Conservation (phyloP, 495 filamentous ascomycete genomes). For the Articulospora tetracladia region DNA sequence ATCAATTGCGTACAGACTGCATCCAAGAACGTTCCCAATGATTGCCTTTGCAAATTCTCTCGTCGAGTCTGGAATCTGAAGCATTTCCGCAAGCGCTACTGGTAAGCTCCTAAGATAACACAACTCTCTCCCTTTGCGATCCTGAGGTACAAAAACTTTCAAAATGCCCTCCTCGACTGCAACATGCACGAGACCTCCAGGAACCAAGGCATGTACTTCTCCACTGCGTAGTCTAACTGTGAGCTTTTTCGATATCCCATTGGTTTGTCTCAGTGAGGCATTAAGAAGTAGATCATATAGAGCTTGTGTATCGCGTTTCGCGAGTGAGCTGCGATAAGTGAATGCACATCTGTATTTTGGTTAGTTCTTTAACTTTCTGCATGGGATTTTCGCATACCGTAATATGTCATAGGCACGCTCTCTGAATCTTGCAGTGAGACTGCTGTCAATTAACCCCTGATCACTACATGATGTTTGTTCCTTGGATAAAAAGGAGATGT, state of each 20-base stretch:
- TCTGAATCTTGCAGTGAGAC: conserved; percentile 26
- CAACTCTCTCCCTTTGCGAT: conserved; percentile 29
- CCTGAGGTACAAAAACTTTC: conserved; percentile 34
- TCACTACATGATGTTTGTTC: conserved; percentile 30
- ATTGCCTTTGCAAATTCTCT: too few species aligned
- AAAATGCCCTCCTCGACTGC: conserved; percentile 23
- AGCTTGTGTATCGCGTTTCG: conserved; percentile 6
- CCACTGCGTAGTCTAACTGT: conserved; percentile 27
- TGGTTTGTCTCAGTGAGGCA: conserved; percentile 26
- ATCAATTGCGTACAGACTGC: conserved; percentile 17
- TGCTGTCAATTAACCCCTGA: conserved; percentile 18
- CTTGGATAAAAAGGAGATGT: conserved; percentile 29
- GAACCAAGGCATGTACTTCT: conserved; percentile 16
- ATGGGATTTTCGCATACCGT: conserved; percentile 24
- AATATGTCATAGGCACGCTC: conserved; percentile 35
- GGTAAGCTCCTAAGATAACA: conserved; percentile 33
- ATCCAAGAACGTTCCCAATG: conserved; percentile 9
- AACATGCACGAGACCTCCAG: conserved; percentile 30
- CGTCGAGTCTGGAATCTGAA: conserved; percentile 32
- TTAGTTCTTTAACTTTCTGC: conserved; percentile 5
- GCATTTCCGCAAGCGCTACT: conserved; percentile 23
- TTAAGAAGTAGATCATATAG: conserved; percentile 30
- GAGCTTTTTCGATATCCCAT: conserved; percentile 27
- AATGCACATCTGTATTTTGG: conserved; percentile 19
- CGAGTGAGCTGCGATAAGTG: conserved; percentile 32